Percentiles rank a stretch among this genome's conserved stretches.
Conservation (phyloP, 768 basidiomycete genomes). For the Pisolithus orientalis region DNA sequence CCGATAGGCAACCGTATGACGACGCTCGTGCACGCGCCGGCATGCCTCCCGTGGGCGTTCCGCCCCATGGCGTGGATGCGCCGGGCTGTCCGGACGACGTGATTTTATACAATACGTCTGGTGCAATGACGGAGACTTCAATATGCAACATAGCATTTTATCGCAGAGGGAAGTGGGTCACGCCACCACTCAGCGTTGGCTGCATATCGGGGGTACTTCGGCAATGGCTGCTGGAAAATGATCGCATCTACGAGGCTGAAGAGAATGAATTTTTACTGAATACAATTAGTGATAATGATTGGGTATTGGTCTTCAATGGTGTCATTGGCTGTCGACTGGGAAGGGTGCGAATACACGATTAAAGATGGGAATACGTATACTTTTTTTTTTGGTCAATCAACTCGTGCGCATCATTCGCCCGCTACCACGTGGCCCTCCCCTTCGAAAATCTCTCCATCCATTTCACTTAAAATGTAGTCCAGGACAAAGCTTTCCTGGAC, state of each 20-base stretch:
- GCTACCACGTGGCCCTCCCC: slow-evolving; percentile 42
- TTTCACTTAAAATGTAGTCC: slow-evolving; percentile 82
- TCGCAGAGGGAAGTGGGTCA: slow-evolving; percentile 54
- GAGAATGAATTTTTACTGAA: slow-evolving; percentile 36
- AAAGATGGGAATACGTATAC: slow-evolving; percentile 3
- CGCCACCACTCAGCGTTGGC: slow-evolving; percentile 53
- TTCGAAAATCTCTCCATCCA: slow-evolving; percentile 73
- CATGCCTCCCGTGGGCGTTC: slow-evolving; percentile 29
- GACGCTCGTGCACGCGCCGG: slow-evolving; percentile 54
- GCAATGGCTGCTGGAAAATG: slow-evolving; percentile 60
- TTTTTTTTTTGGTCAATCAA: slow-evolving; percentile 6
- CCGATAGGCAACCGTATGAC: slow-evolving; percentile 51
- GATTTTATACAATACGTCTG: slow-evolving; percentile 50
- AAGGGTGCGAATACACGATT: slow-evolving; percentile 6
- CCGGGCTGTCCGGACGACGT: slow-evolving; percentile 43
- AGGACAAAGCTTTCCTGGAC: slow-evolving; percentile 95
- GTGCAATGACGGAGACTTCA: slow-evolving; percentile 55
- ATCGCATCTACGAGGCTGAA: slow-evolving; percentile 46
- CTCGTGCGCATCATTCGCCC: slow-evolving; percentile 15
- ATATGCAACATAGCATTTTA: slow-evolving; percentile 69
- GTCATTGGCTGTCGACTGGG: slow-evolving; percentile 66
- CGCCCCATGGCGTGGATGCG: neutral
- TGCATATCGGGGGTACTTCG: slow-evolving; percentile 71
- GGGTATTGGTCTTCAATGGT: slow-evolving; percentile 66
- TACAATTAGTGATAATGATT: slow-evolving; percentile 47